Evolutionary conservation across 2,329 filamentous ascomycete genomes (phyloP).

Genomic region (Fusarium ambrosium): DNA sequence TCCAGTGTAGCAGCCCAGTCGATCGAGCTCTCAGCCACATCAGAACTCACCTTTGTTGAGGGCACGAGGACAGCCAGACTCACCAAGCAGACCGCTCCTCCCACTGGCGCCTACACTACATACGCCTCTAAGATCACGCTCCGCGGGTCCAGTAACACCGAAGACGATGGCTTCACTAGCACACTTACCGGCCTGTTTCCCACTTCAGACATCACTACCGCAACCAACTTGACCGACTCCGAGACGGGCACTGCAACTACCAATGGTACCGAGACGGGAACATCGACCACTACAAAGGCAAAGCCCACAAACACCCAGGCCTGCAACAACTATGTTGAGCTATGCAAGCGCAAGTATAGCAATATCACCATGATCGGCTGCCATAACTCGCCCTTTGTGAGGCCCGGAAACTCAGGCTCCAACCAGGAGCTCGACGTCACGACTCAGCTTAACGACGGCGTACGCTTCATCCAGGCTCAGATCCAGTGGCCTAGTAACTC

Average conservation of each 20-base stretch:
- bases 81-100: conserved; percentile 53
- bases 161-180: conserved; percentile 52
- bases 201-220: conserved; percentile 44
- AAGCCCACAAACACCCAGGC: conserved; percentile 78
- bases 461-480: conserved; percentile 74
- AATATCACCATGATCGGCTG: conserved; percentile 84
- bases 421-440: conserved; percentile 80
- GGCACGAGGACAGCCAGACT: conserved; percentile 55
- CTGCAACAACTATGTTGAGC: conserved; percentile 84
- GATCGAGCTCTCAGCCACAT: conserved; percentile 50
- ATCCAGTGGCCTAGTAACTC: conserved; percentile 69
- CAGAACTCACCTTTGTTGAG: conserved; percentile 53
- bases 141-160: conserved; percentile 23
- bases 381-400: conserved; percentile 86
- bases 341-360: conserved; percentile 82
- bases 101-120: conserved; percentile 45
- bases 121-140: conserved; percentile 47
- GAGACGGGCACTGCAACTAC: conserved; percentile 48
- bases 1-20: conserved; percentile 44
- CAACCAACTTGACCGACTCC: background rate
- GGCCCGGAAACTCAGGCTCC: conserved; percentile 77
- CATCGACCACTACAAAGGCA: conserved; percentile 48
- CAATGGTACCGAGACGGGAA: conserved; percentile 54
- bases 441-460: conserved; percentile 82
- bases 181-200: conserved; percentile 61